Conservation (phyloP, 2,329 filamentous ascomycete species). For the Hymenoscyphus repandus region DNA sequence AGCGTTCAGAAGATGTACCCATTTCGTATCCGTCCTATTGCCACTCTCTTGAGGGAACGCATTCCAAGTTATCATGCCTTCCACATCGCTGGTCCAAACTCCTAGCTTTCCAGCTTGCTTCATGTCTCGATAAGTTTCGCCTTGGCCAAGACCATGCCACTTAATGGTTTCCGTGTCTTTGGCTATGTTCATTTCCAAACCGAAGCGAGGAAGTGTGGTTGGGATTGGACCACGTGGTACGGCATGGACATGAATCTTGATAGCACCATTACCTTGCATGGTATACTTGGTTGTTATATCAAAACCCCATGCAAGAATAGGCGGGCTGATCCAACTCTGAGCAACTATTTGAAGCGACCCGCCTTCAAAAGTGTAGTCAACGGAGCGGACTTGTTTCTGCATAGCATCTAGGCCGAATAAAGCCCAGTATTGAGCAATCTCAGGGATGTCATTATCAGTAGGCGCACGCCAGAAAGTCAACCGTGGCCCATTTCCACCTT, state of each 20-base stretch:
- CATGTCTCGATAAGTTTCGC: constrained; percentile 64
- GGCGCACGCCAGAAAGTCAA: constrained; percentile 7
- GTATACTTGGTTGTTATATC: constrained; percentile 39
- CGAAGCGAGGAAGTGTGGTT: constrained; percentile 54
- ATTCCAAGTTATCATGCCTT: constrained; percentile 52
- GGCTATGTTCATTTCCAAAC: constrained; percentile 50
- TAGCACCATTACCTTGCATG: constrained; percentile 38
- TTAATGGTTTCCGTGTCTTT: constrained; percentile 39
- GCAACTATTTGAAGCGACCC: constrained; percentile 2
- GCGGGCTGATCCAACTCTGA: constrained; percentile 6
- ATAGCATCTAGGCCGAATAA: constrained; percentile 7
- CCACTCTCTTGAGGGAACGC: constrained; percentile 66
- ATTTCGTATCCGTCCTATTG: constrained; percentile 57
- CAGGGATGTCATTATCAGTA: constrained; percentile 6
- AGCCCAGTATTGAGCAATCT: constrained; percentile 4
- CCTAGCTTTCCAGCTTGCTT: constrained; percentile 55
- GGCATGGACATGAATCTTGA: constrained; percentile 44
- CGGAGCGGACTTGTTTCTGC: constrained; percentile 5
- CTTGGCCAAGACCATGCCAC: constrained; percentile 65
- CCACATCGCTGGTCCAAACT: constrained; percentile 42
- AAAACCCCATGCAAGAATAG: constrained; percentile 6
- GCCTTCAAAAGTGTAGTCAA: neutral
- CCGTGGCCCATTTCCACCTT: neutral
- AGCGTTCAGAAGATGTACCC: constrained; percentile 40
- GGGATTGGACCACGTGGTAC: constrained; percentile 45